These are phyloP conservation scores for Penicillium sp. DNA, from an alignment of 2,329 filamentous ascomycete genomes.

Conservation along the genomic window DNA sequence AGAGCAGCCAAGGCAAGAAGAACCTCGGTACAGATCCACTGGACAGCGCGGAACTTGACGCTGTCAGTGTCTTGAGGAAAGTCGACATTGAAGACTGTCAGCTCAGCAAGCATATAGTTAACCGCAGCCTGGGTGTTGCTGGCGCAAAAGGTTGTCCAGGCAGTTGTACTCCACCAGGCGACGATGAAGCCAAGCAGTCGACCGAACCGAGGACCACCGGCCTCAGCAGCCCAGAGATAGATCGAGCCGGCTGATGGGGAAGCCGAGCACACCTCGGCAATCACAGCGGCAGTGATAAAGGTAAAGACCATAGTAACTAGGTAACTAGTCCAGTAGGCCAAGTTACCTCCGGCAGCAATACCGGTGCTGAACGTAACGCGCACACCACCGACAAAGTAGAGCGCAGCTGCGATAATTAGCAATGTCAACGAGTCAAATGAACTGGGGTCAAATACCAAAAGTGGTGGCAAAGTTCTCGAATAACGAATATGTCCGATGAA, in stretches of 20 bases:
- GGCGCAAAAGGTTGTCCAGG: conserved; percentile 57
- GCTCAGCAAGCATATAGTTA: conserved; percentile 54
- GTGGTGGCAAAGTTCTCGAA: conserved; percentile 58
- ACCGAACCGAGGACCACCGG: conserved; percentile 53
- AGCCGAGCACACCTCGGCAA: conserved; percentile 58
- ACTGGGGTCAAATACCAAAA: conserved; percentile 44
- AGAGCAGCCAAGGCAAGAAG: conserved; percentile 49
- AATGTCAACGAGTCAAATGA: not conserved
- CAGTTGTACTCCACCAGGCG: conserved; percentile 60
- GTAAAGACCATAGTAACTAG: conserved; percentile 56
- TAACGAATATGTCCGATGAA: conserved; percentile 54
- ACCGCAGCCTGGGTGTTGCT: conserved; percentile 50
- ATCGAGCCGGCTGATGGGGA: conserved; percentile 56
- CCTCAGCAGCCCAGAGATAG: conserved; percentile 58
- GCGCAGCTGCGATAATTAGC: conserved; percentile 44
- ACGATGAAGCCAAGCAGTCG: conserved; percentile 56
- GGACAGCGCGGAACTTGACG: conserved; percentile 56
- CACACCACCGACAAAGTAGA: conserved; percentile 58
- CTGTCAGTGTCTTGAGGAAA: conserved; percentile 51
- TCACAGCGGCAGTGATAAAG: conserved; percentile 56
- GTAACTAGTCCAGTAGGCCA: conserved; percentile 61
- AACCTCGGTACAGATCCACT: conserved; percentile 56
- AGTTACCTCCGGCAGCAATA: conserved; percentile 56
- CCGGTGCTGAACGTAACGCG: conserved; percentile 59
- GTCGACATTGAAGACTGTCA: conserved; percentile 53